Conservation (phyloP, 768 basidiomycete species). For the Podaxis carcinomalis region DNA sequence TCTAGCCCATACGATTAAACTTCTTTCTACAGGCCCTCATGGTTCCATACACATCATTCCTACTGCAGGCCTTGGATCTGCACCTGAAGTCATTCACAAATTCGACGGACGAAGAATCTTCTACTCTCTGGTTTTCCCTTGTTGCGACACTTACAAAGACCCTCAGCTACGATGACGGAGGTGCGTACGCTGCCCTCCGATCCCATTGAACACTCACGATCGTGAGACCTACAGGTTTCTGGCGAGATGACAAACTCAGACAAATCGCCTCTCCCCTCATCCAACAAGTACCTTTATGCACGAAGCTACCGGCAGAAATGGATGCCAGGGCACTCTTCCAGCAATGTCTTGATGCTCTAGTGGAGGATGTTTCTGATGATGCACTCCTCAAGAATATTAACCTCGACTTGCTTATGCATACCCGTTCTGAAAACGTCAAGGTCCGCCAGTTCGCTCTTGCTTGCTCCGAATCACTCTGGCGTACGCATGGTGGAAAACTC, state of each 20-base stretch:
- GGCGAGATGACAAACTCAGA: conserved; percentile 79
- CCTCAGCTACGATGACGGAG: conserved; percentile 74
- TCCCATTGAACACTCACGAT: neutral
- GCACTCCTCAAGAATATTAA: conserved; percentile 78
- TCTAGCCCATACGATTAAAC: neutral
- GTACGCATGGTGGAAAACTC: conserved; percentile 66
- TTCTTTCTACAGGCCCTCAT: conserved; percentile 58
- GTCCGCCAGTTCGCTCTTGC: conserved; percentile 68
- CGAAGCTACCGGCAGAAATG: conserved; percentile 26
- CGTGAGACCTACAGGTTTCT: conserved; percentile 58
- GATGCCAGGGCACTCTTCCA: conserved; percentile 38
- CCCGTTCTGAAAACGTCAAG: conserved; percentile 73
- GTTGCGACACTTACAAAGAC: conserved; percentile 64
- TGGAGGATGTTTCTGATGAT: conserved; percentile 51
- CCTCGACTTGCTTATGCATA: conserved; percentile 81
- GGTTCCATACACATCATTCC: conserved; percentile 84
- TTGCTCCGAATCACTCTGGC: conserved; percentile 75
- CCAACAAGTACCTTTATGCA: conserved; percentile 57
- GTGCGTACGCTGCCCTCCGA: conserved; percentile 36
- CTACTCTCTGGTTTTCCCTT: conserved; percentile 58
- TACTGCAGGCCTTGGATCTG: conserved; percentile 64
- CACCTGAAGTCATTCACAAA: conserved; percentile 47
- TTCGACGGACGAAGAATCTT: conserved; percentile 26
- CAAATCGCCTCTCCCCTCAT: conserved; percentile 57
- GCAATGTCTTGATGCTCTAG: conserved; percentile 51